These are phyloP conservation scores for Fusarium dlaminii DNA, from an alignment of 2,329 filamentous ascomycete genomes.

Conservation along the genomic window DNA sequence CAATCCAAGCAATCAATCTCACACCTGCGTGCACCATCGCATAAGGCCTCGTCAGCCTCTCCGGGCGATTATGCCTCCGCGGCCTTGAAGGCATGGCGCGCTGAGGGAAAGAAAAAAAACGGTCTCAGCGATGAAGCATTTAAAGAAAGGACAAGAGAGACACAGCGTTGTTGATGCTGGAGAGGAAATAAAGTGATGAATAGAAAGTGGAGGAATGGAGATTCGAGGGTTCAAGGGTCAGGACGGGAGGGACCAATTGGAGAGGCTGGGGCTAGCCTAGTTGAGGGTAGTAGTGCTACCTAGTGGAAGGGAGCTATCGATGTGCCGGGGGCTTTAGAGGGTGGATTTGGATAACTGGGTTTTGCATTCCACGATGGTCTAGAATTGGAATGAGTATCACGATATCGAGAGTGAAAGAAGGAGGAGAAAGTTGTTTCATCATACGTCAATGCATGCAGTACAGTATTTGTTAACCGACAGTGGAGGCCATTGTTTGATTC, in stretches of 20 bases:
- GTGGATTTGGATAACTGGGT: not conserved
- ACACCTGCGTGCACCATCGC: conserved; percentile 37
- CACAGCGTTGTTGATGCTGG: not conserved
- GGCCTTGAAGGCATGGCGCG: conserved; percentile 27
- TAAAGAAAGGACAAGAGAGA: not conserved
- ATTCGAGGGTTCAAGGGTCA: not conserved
- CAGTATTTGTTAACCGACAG: not conserved
- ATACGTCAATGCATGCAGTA: not conserved
- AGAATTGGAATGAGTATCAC: not conserved
- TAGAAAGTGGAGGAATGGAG: conserved; percentile 23
- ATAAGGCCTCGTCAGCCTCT: conserved; percentile 25
- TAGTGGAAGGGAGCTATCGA: conserved; percentile 19
- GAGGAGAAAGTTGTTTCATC: not conserved
- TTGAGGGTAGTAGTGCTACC: not conserved
- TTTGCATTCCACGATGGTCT: conserved; percentile 29
- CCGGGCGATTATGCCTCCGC: conserved; percentile 13
- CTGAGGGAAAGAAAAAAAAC: not conserved
- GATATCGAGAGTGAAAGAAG: not conserved
- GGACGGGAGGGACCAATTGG: conserved; percentile 3
- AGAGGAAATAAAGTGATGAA: conserved; percentile 17
- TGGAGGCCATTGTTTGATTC: not conserved
- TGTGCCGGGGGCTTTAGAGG: not conserved
- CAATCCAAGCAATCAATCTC: conserved; percentile 46
- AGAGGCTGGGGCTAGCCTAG: not conserved
- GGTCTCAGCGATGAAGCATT: conserved; percentile 18